Percentiles rank a stretch among this genome's conserved stretches.
Conservation (phyloP, 2,329 filamentous ascomycete species). For the Graphiopsis chlorocephala region DNA sequence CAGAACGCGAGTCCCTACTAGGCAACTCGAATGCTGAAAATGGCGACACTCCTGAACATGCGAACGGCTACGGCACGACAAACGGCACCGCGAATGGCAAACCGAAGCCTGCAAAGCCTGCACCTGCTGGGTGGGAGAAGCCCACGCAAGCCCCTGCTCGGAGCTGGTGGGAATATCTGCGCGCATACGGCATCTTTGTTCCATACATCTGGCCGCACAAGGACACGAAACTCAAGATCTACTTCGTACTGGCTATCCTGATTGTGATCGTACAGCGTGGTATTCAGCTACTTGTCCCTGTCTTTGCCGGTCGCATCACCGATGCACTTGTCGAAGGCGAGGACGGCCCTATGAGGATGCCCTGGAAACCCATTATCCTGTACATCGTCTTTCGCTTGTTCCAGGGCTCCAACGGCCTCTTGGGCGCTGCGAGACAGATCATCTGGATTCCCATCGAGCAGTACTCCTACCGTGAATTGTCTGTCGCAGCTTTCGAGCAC, state of each 20-base stretch:
- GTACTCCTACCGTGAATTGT: conserved; percentile 92
- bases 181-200: conserved; percentile 90
- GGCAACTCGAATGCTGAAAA: conserved; percentile 46
- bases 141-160: conserved; percentile 81
- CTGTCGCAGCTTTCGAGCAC: conserved; percentile 93
- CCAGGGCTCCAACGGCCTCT: conserved; percentile 82
- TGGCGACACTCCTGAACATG: conserved; percentile 39
- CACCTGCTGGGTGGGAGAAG: conserved; percentile 77
- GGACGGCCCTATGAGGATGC: conserved; percentile 55
- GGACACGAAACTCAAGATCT: conserved; percentile 68
- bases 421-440: conserved; percentile 77
- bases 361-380: conserved; percentile 71
- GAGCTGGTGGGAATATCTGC: conserved; percentile 94
- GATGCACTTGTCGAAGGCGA: conserved; percentile 59
- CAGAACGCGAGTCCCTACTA: conserved; percentile 55
- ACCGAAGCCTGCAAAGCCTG: conserved; percentile 49
- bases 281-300: conserved; percentile 82
- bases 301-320: conserved; percentile 78
- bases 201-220: conserved; percentile 95
- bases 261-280: conserved; percentile 77
- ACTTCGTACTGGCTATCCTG: conserved; percentile 77
- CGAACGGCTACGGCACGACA: conserved; percentile 50
- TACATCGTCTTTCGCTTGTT: conserved; percentile 77
- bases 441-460: conserved; percentile 97
- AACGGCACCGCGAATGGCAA: conserved; percentile 44